These are phyloP conservation scores for Coniella vitis DNA, from an alignment of 2,329 filamentous ascomycete genomes.

Conservation along the genomic window DNA sequence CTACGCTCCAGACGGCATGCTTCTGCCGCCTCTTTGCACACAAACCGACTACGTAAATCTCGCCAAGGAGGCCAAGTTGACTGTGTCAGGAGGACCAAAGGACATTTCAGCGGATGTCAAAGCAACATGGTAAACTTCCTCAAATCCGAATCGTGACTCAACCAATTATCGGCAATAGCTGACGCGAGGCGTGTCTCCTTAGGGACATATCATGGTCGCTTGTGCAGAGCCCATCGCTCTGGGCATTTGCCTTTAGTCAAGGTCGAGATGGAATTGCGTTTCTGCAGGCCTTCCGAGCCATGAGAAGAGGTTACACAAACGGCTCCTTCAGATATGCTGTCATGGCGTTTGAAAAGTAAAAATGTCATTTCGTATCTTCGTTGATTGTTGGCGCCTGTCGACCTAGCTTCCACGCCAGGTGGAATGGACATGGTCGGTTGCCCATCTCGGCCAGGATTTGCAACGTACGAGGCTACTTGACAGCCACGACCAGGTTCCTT, in stretches of 20 bases:
- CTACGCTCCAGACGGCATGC: constrained; percentile 56
- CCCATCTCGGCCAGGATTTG: too few relatives aligned
- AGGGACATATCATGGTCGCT: constrained; percentile 59
- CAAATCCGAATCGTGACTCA: neutral
- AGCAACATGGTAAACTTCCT: constrained; percentile 45
- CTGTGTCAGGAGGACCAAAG: constrained; percentile 38
- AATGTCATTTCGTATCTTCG: too few relatives aligned
- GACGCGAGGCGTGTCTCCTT: neutral
- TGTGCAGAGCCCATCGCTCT: constrained; percentile 52
- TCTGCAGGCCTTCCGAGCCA: constrained; percentile 53
- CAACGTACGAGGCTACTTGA: too few relatives aligned
- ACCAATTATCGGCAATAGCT: neutral
- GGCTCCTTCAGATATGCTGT: constrained; percentile 53
- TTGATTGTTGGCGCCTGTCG: too few relatives aligned
- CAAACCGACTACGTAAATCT: constrained; percentile 45
- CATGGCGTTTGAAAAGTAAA: constrained; percentile 46
- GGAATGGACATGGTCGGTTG: too few relatives aligned
- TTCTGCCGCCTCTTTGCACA: constrained; percentile 50
- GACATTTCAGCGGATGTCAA: constrained; percentile 53
- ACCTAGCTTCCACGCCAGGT: too few relatives aligned
- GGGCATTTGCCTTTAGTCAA: constrained; percentile 55
- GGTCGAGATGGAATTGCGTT: constrained; percentile 55
- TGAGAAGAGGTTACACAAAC: constrained; percentile 53
- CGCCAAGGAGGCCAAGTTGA: constrained; percentile 42
- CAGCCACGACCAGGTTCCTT: too few relatives aligned